Evolutionary conservation across 2,329 filamentous ascomycete species (phyloP), one percentile per base, ranked within the genome.

Genomic region (Aspergillus sp.): DNA sequence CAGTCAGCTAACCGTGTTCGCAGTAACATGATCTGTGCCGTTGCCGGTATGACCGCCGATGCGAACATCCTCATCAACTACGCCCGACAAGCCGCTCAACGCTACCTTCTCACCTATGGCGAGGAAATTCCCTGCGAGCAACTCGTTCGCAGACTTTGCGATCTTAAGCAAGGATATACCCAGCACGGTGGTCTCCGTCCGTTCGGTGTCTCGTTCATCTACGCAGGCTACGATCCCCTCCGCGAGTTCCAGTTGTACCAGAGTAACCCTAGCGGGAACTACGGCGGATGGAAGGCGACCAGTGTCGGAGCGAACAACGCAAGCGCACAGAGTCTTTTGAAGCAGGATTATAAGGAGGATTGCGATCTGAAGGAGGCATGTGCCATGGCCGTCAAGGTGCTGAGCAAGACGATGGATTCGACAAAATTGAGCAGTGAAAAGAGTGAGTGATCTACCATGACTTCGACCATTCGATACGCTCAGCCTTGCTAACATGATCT

Each of bases 61-160:
- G 95, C 95, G 79, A 99, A 99, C 84, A 99, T 99, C 80, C 92
- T 99, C 78, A 99, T 99, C 88, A 99, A 99, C 85, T 97, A 96
- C 81, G 96, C 95, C 77, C 93, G 95, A 72, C 92, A 97, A 87
- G 91, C 92, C 73, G 95, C 95, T 72, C 95, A 99, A 83, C 89
- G 91, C 76, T 98, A 99, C 82, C 94, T 99, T 78, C 88, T 97
- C 69, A 99, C 94, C 73, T 99, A 99, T 86, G 97, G 98, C 84
- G 93, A 97, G 90, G 95, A 99, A 77, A 99, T 99, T 68, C 95
- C 95, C 62, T 99, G 95, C 84, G 95, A 99, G 80, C 95, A 99
- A 81, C 91, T 99, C 61, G 95, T 99, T 64, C 93, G 95, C 72
- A 89, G 92, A 71, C 86, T 99, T 73, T 99, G 96, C 82, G 95